Conservation (phyloP, 75 land plant species). For the Cunninghamia lanceolata region DNA sequence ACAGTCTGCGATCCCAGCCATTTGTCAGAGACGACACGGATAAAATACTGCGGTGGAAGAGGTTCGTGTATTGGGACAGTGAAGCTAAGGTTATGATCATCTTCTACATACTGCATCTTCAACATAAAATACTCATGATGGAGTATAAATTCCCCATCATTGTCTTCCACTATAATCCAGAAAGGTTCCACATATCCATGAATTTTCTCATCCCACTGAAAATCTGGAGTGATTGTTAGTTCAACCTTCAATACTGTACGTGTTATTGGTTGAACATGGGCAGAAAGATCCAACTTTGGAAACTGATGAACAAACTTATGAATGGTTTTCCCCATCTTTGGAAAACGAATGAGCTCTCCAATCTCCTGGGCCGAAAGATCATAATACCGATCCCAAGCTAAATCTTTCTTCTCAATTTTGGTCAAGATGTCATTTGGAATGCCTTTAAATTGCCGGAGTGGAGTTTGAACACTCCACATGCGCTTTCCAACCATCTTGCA, state of each 20-base stretch:
- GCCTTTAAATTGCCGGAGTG: conserved; percentile 88
- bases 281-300: conserved; percentile 72
- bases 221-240: conserved; percentile 88
- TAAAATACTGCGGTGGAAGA: conserved; percentile 90
- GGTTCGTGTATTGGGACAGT: conserved; percentile 97
- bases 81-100: conserved; percentile 85
- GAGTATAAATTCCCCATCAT: conserved; percentile 94
- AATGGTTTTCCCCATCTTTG: conserved; percentile 78
- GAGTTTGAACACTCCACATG: conserved; percentile 99
- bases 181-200: conserved; percentile 95
- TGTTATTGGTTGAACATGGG: conserved; percentile 46
- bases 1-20: conserved; percentile 92
- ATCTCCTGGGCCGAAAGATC: conserved; percentile 88
- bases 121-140: conserved; percentile 94
- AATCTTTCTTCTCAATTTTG: conserved; percentile 92
- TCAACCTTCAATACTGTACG: conserved; percentile 86
- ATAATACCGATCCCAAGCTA: conserved; percentile 96
- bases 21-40: conserved; percentile 85
- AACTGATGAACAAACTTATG: conserved; percentile 87
- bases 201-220: conserved; percentile 94
- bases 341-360: conserved; percentile 83
- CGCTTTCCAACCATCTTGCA: conserved; percentile 54
- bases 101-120: conserved; percentile 95
- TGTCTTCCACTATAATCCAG: conserved; percentile 96
- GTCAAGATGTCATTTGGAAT: conserved; percentile 83